Evolutionary conservation across 108 stramenopile genomes (phyloP), one percentile per base, ranked within the genome.

Genomic region (Parmales sp.): DNA sequence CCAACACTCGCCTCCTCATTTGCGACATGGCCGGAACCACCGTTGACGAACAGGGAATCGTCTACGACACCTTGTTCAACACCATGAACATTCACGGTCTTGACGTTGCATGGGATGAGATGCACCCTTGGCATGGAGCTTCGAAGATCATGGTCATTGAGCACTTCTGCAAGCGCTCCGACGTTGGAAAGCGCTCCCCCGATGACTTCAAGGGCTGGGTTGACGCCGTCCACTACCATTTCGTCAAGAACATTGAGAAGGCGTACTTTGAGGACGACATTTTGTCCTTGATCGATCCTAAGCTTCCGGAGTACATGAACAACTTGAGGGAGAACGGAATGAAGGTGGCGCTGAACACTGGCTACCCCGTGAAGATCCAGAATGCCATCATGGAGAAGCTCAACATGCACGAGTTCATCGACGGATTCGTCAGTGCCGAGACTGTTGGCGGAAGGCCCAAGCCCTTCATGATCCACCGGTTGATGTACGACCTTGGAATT

Each of bases 21-120:
- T 60, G 54, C 54, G 54, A 60, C 54, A 60, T 60, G 54, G 54
- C 54, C 23, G 54, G 54, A 3, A 60, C 54, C 4, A 60, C 54
- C 13, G 54, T 60, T 34, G 29, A 31, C 4, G 54, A 60, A 13
- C 31, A 23, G 26, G 54, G 54, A 26, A 26, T 60, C 54, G 54
- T 60, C 54, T 60, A 60, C 54, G 2, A 26, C 31, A 60, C 54
- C 4, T 13, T 60, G 28, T 31, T 60, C 54, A 31, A 60, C 26
- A 4, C 13, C 54, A 25, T 60, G 20, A 31, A 13, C 3, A 34
- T 34, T 26, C 16, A 16, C 2, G 54, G 54, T 6, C 20, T 60
- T 2, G 54, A 31, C 23, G 3, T 60, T 1, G 29, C 16, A 34
- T 26, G 13, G 3, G 20, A 26, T 26, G 54, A 60, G 23, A 23